Percentiles rank a stretch among this genome's conserved stretches.
These are phyloP conservation scores for Stachybotrys echinatus DNA, from an alignment of 2,329 filamentous ascomycete species.

Conservation along the genomic window DNA sequence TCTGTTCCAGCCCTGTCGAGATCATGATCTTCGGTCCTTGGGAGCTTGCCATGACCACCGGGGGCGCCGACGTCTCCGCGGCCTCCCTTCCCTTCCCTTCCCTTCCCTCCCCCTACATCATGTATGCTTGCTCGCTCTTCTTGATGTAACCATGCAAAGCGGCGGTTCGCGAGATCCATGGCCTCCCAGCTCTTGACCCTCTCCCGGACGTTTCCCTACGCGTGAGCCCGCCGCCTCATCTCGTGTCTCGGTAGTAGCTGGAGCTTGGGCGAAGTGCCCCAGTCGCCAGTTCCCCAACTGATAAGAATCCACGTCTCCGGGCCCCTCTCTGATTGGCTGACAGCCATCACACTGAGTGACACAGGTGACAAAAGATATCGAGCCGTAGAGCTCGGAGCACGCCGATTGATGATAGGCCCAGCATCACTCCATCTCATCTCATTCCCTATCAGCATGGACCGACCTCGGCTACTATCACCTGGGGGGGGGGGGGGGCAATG, in stretches of 20 bases:
- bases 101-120: not conserved
- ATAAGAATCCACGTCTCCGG: not conserved
- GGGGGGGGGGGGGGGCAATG: too few relatives aligned
- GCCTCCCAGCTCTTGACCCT: not conserved
- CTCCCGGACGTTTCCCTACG: not conserved
- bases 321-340: not conserved
- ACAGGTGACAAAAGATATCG: not conserved
- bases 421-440: not conserved
- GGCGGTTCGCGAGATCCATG: not conserved
- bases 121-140: not conserved
- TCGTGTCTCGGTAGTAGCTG: too few relatives aligned
- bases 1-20: not conserved
- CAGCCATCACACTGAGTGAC: not conserved
- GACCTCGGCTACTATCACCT: not conserved
- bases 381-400: not conserved
- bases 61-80: not conserved
- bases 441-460: not conserved
- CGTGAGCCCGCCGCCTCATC: not conserved
- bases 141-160: not conserved
- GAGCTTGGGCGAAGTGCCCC: too few relatives aligned
- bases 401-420: not conserved
- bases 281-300: too few relatives aligned
- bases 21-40: not conserved
- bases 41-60: too few relatives aligned
- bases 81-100: not conserved